A percentile compares a stretch with the other conserved stretches of the same genome.
Evolutionary conservation across 768 basidiomycete genomes (phyloP).

Genomic region (Cubamyces lactineus): DNA sequence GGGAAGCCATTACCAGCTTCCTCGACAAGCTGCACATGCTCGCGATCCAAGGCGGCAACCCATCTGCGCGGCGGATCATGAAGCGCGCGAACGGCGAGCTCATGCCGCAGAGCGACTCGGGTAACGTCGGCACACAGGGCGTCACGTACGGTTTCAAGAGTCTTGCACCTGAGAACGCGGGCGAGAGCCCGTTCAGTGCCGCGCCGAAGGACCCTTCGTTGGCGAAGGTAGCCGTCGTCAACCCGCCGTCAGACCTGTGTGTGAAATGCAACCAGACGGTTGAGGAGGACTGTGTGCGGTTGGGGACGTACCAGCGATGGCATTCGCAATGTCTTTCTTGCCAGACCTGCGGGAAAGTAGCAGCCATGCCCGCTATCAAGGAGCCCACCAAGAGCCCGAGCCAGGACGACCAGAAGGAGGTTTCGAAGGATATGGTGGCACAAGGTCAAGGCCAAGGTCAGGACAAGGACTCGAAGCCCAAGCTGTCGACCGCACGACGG

Average conservation of each 20-base stretch:
- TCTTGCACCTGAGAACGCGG: conserved; percentile 88
- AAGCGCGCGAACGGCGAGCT: conserved; percentile 75
- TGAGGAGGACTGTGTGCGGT: conserved; percentile 94
- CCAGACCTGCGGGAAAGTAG: conserved; percentile 72
- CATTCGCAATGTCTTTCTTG: conserved; percentile 95
- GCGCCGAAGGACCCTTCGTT: conserved; percentile 50
- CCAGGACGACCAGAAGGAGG: conserved; percentile 46
- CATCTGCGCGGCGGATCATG: conserved; percentile 73
- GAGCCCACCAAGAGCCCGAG: conserved; percentile 51
- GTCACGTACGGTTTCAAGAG: conserved; percentile 94
- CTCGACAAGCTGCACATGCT: conserved; percentile 92
- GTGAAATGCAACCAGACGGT: conserved; percentile 87
- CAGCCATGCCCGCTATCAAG: conserved; percentile 62
- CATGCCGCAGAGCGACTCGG: conserved; percentile 37
- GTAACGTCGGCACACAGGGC: conserved; percentile 79
- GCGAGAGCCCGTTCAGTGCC: conserved; percentile 75
- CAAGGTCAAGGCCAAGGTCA: conserved; percentile 37
- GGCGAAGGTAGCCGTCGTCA: conserved; percentile 57
- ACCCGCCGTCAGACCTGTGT: conserved; percentile 89
- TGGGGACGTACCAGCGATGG: conserved; percentile 98
- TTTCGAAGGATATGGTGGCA: conserved; percentile 39
- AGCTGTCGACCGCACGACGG: conserved; percentile 65
- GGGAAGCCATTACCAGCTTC: conserved; percentile 85
- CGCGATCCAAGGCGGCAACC: conserved; percentile 83
- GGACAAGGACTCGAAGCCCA: conserved; percentile 46